Evolutionary conservation across 495 filamentous ascomycete genomes (phyloP).

Genomic region (Eremomyces bilateralis): DNA sequence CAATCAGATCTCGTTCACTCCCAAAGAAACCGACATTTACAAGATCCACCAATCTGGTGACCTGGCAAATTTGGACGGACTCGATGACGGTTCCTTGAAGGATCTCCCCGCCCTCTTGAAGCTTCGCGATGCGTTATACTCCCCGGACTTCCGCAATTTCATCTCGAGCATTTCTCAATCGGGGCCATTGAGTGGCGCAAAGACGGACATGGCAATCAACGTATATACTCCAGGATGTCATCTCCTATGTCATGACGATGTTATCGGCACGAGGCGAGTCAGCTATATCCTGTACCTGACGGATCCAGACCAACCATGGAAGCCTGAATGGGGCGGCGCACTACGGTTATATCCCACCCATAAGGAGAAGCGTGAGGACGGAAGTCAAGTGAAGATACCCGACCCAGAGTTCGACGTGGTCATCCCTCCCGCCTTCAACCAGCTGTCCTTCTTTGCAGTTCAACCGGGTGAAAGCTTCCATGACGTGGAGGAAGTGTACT

Average conservation of each 20-base stretch:
- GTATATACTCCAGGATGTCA: constrained; percentile 93
- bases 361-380: constrained; percentile 36
- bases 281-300: constrained; percentile 96
- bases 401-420: constrained; percentile 48
- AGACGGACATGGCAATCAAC: constrained; percentile 99
- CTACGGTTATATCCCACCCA: constrained; percentile 69
- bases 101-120: constrained; percentile 67
- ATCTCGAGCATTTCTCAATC: constrained; percentile 65
- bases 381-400: constrained; percentile 51
- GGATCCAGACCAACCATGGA: constrained; percentile 80
- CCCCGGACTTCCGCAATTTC: constrained; percentile 68
- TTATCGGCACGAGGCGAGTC: constrained; percentile 80
- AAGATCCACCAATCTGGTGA: constrained; percentile 98
- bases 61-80: constrained; percentile 84
- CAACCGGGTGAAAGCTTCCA: constrained; percentile 96
- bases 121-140: constrained; percentile 86
- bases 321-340: constrained; percentile 83
- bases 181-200: constrained; percentile 69
- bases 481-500: constrained; percentile 95
- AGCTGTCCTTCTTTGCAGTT: constrained; percentile 93
- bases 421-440: constrained; percentile 90
- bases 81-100: constrained; percentile 60
- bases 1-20: constrained; percentile 76
- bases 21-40: constrained; percentile 99
- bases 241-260: constrained; percentile 92